Base-by-base conservation (phyloP, 1,284 basidiomycete genomes). In the Butyriboletus appendiculatus region DNA sequence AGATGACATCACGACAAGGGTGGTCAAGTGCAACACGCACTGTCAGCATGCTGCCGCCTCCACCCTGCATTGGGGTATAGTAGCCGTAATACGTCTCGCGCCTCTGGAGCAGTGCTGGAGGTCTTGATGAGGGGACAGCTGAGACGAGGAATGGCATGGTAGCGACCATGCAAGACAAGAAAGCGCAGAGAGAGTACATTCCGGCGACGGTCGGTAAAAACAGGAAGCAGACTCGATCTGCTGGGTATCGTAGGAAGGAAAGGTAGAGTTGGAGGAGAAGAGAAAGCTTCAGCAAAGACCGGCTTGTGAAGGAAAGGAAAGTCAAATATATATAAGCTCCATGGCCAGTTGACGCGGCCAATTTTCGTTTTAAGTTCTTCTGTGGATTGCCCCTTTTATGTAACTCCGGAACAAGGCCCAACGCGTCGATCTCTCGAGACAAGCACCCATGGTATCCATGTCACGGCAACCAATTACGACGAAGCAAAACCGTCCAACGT, bases 11-110 rank as follows among this genome's bases (percentile, higher is more conserved):
- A 38, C 20, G 48, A 28, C 28, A 26, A 15, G 34, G 34, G 30
- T 26, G 28, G 40, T 26, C 26, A 40, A 18, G 16, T 20, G 14
- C 1, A 35, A 62, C 3, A 55, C 77, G 50, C 50, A 82, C 80
- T 35, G 80, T 81, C 0, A 83, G 68, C 75, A 79, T 75, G 50
- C 60, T 70, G 3, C 81, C 81, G 10, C 77, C 78, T 28, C 62
- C 65, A 30, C 63, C 50, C n/a, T n/a, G n/a, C 30, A 59, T 58
- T 1, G 81, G 81, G 59, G 75, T 69, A 57, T 73, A 79, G 60
- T 77, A 84, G 10, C 82, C 82, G 46, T 58, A 54, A 24, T 57
- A 63, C 10, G 69, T 66, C 18, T 48, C 53, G 34, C 68, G 67
- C 30, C 55, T 62, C 42, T 55, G 58, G 18, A 30, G 55, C 45